These are phyloP conservation scores for Microbotryum lychnidis-dioicae DNA, from an alignment of 1,284 basidiomycete species.

Conservation along the genomic window DNA sequence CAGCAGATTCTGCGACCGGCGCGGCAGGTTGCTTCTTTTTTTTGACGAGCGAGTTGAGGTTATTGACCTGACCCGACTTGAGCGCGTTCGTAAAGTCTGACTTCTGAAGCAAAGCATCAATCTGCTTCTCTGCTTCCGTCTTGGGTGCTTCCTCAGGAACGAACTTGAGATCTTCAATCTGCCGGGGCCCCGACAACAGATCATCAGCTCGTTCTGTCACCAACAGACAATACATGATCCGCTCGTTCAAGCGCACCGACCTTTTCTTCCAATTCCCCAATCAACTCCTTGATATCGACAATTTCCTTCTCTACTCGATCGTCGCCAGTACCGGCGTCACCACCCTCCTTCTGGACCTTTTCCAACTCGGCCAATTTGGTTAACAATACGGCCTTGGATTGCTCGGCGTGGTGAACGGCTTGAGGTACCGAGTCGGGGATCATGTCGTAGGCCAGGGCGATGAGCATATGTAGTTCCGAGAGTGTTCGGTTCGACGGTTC, in stretches of 20 bases:
- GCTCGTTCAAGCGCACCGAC: conserved; percentile 10
- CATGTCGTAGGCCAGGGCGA: conserved; percentile 35
- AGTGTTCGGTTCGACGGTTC: conserved; percentile 28
- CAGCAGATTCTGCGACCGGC: too few relatives aligned
- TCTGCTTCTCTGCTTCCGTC: conserved; percentile 17
- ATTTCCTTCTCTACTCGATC: conserved; percentile 27
- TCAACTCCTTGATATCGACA: conserved; percentile 27
- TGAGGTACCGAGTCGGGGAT: conserved; percentile 23
- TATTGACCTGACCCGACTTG: conserved; percentile 23
- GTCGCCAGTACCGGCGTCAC: conserved; percentile 6
- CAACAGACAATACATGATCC: background rate
- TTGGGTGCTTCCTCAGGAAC: conserved; percentile 26
- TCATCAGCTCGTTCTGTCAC: background rate
- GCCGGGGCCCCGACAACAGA: background rate
- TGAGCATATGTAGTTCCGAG: conserved; percentile 34
- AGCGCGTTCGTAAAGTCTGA: conserved; percentile 6
- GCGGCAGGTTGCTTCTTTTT: conserved; percentile 32
- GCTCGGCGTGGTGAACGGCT: conserved; percentile 33
- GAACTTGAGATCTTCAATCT: conserved; percentile 36
- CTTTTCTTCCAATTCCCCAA: conserved; percentile 31
- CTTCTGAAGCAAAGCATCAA: conserved; percentile 26
- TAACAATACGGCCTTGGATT: conserved; percentile 31
- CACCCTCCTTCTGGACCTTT: background rate
- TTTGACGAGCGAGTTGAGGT: conserved; percentile 33
- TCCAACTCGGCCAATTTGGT: conserved; percentile 21